Evolutionary conservation across 129 eudicot species (phyloP).

Genomic region (Centella asiatica): DNA sequence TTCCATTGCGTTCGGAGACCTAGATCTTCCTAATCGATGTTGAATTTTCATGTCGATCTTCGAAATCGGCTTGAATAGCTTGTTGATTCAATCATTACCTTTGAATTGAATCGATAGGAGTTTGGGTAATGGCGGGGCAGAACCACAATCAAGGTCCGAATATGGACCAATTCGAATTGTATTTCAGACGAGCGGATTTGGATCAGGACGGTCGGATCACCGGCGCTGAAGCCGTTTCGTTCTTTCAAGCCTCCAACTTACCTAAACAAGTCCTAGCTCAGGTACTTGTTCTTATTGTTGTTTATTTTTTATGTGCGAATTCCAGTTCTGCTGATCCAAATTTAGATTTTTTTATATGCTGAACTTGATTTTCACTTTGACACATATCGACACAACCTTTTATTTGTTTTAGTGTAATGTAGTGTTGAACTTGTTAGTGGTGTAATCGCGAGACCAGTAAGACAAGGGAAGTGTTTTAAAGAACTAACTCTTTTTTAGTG

Average conservation of each 20-base stretch:
- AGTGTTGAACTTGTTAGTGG: background rate
- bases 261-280: constrained; percentile 84
- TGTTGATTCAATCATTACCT: background rate
- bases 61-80: background rate
- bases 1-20: background rate
- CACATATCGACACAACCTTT: background rate
- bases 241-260: constrained; percentile 66
- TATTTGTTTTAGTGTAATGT: background rate
- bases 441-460: background rate
- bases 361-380: too few relatives aligned
- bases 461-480: background rate
- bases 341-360: too few relatives aligned
- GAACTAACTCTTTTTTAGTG: background rate
- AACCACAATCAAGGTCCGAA: constrained; percentile 27
- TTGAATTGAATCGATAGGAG: background rate
- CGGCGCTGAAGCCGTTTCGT: constrained; percentile 79
- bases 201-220: constrained; percentile 92
- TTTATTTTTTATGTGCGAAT: background rate
- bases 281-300: constrained; percentile 35
- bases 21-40: background rate
- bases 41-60: constrained; percentile 9
- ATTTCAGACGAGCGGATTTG: constrained; percentile 79
- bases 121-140: constrained; percentile 38
- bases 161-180: constrained; percentile 71
- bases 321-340: background rate